A percentile compares a stretch with the other conserved stretches of the same genome.
These are phyloP conservation scores for Knoxdaviesia capensis DNA, from an alignment of 2,329 filamentous ascomycete species.

Conservation along the genomic window DNA sequence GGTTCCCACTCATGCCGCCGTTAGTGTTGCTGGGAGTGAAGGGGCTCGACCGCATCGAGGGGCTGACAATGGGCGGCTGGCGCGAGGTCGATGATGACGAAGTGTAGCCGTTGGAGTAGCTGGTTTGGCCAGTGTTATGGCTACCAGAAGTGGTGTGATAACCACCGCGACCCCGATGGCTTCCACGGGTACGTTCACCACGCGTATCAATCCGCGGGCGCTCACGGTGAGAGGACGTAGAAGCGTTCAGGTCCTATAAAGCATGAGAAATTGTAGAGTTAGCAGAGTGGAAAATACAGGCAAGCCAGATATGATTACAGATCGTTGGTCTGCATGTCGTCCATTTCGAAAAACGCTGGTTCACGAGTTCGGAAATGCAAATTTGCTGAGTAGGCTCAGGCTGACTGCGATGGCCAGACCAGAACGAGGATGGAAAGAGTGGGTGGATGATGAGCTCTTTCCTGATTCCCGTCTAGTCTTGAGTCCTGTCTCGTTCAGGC, in stretches of 20 bases:
- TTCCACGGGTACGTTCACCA: conserved; percentile 20
- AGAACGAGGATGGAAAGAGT: no score
- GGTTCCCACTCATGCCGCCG: background rate
- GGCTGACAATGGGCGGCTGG: conserved; percentile 2
- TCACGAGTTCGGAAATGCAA: no score
- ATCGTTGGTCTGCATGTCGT: no score
- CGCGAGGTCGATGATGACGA: conserved; percentile 5
- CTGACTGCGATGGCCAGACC: no score
- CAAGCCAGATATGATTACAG: no score
- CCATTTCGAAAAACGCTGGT: no score
- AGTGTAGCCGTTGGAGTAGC: conserved; percentile 15
- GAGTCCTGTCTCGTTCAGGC: no score
- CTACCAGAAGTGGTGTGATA: conserved; percentile 15
- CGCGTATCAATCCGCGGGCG: conserved; percentile 14
- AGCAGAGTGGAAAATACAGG: no score
- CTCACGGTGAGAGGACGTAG: conserved; percentile 4
- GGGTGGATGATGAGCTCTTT: no score
- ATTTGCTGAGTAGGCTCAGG: no score
- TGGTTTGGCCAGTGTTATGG: conserved; percentile 15
- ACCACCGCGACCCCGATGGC: conserved; percentile 23
- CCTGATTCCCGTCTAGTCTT: no score
- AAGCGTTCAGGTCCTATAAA: background rate
- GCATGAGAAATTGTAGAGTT: background rate
- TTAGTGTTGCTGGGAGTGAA: conserved; percentile 3
- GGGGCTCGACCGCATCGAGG: conserved; percentile 3